Evolutionary conservation across 2,329 filamentous ascomycete genomes (phyloP), one percentile per base, ranked within the genome.

Genomic region (Nigrospora osmanthi): DNA sequence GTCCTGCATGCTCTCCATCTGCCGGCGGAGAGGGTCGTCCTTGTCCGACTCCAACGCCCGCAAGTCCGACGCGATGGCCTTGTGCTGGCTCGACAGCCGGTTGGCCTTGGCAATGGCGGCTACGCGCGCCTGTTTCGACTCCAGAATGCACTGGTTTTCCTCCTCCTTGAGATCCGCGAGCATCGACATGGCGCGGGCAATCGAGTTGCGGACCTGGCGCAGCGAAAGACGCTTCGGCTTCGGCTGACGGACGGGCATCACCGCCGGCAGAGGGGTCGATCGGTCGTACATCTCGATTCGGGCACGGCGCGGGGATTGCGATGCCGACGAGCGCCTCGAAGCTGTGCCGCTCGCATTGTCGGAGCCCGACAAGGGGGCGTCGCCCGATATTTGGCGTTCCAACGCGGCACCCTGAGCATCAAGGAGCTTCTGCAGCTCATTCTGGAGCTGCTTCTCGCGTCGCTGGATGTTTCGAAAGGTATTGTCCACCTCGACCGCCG

Each of bases 151-250:
- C 0, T 72, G 69, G n/a, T 81, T 69, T 63, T 89, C 84, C 46
- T 89, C 83, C 4, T 69, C 68, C 58, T 88, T 88, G 23, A 90
- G 65, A 10, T 74, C 72, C 0, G 78, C 78, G 6, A 90, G 66
- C 43, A 81, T 77, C 3, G 72, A 67, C 60, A 90, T 85, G 40
- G 78, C 74, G 41, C 71, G 73, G 14, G 77, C 72, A 9, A 91
- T 73, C 0, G 81, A 83, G 28, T 73, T 71, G n/a, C 87, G 73
- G 1, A 84, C 83, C 15, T 75, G 73, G 28, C 72, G 71, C 13
- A 89, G 68, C 0, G 81, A 75, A 10, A 78, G 59, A 33, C 72
- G 76, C 45, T 71, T 72, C 37, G 65, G 63, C 30, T 67, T 68
- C 1, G 80, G 80, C 50, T 83, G 80, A 28, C 73, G 74, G 34